A percentile compares a stretch with the other conserved stretches of the same genome.
Conservation (phyloP, 1,284 basidiomycete genomes). For the Cystobasidiaceae sp. region DNA sequence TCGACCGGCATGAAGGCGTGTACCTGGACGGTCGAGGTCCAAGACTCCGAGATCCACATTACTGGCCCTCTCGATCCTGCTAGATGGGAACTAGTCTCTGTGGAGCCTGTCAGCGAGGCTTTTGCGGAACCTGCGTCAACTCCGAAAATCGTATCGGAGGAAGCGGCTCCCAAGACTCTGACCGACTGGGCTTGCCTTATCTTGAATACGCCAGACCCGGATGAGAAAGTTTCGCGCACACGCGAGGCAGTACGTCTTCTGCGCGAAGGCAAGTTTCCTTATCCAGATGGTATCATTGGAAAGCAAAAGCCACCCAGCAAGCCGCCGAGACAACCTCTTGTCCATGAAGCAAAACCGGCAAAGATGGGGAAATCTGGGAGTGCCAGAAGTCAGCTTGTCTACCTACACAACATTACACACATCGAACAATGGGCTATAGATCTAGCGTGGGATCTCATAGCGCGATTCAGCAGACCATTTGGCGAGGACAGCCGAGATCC, state of each 20-base stretch:
- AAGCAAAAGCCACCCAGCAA: constrained; percentile 62
- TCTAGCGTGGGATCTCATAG: constrained; percentile 44
- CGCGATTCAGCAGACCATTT: constrained; percentile 31
- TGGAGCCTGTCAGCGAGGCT: constrained; percentile 75
- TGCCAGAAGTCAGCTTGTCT: constrained; percentile 53
- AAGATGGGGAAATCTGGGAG: constrained; percentile 58
- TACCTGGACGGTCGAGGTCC: constrained; percentile 63
- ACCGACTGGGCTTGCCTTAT: constrained; percentile 48
- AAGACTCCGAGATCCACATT: constrained; percentile 56
- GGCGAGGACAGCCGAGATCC: constrained; percentile 18
- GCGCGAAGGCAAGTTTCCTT: constrained; percentile 58
- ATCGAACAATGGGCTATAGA: constrained; percentile 79
- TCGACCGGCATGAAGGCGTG: constrained; percentile 73
- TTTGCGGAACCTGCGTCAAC: constrained; percentile 64
- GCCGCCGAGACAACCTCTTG: constrained; percentile 57
- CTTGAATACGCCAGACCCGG: constrained; percentile 47
- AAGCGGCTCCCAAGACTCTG: constrained; percentile 42
- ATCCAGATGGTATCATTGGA: constrained; percentile 55
- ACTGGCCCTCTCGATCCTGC: constrained; percentile 56
- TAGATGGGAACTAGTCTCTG: constrained; percentile 66
- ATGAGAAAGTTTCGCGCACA: constrained; percentile 47
- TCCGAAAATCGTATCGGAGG: constrained; percentile 29
- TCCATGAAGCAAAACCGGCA: constrained; percentile 59
- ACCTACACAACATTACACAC: constrained; percentile 78
- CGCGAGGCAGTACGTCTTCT: constrained; percentile 58